Evolutionary conservation across 495 filamentous ascomycete species (phyloP).

Genomic region (Penicillium tannophilum): DNA sequence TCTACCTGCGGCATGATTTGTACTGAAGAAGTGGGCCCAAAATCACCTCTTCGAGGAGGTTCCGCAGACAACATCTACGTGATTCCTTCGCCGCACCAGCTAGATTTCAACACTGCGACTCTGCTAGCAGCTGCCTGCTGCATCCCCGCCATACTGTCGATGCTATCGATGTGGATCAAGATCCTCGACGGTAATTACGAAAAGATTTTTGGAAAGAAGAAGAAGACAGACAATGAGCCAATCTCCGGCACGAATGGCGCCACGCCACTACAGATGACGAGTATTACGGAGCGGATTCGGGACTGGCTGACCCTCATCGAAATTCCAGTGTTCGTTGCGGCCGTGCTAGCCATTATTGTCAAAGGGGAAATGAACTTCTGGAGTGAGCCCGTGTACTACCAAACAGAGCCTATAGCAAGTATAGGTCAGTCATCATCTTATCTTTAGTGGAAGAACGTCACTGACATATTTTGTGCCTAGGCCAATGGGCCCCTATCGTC

Average conservation of each 20-base stretch:
- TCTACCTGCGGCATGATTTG: conserved; percentile 42
- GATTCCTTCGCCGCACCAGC: conserved; percentile 49
- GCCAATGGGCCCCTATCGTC: conserved; percentile 60
- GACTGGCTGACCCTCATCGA: conserved; percentile 50
- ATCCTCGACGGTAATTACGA: conserved; percentile 59
- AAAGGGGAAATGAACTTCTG: conserved; percentile 62
- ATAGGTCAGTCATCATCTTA: conserved; percentile 42
- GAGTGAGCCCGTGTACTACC: conserved; percentile 48
- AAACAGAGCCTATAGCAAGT: conserved; percentile 57
- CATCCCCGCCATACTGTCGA: conserved; percentile 58
- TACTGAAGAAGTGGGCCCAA: conserved; percentile 37
- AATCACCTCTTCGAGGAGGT: conserved; percentile 49
- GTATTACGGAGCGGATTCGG: conserved; percentile 46
- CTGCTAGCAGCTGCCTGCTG: conserved; percentile 61
- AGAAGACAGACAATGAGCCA: conserved; percentile 29
- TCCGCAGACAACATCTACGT: conserved; percentile 57
- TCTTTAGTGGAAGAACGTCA: not conserved
- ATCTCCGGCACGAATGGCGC: conserved; percentile 59
- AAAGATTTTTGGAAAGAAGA: conserved; percentile 33
- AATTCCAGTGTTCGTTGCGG: conserved; percentile 54
- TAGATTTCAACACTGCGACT: conserved; percentile 56
- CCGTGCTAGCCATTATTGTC: conserved; percentile 55
- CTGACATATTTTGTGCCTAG: conserved; percentile 17
- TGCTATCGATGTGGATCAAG: conserved; percentile 60
- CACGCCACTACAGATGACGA: conserved; percentile 49